phyloP scores from a whole-genome alignment of 2,329 filamentous ascomycete species.

The Pleurostoma richardsiae region DNA sequence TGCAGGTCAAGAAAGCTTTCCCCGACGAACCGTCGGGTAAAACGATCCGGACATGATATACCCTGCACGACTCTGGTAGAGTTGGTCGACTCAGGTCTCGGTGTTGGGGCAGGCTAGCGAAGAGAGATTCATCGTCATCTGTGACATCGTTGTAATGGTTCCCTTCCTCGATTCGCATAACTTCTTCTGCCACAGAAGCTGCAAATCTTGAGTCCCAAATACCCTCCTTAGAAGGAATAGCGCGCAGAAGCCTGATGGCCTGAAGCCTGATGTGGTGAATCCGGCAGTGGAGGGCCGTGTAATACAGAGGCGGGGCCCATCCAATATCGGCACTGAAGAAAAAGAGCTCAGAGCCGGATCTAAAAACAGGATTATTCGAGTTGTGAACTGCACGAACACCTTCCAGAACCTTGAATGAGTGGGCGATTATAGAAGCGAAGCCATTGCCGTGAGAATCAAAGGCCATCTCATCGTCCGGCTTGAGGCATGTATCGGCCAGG shows the following conservation, averaged over 20 bases:
- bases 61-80: conserved; percentile 1
- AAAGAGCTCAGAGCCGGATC: conserved; percentile 18
- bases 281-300: conserved; percentile 39
- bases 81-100: background rate
- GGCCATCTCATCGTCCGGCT: conserved; percentile 20
- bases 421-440: conserved; percentile 25
- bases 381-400: background rate
- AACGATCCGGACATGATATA: background rate
- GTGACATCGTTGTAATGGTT: background rate
- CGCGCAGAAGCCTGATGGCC: conserved; percentile 25
- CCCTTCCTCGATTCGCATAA: background rate
- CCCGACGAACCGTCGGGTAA: background rate
- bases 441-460: conserved; percentile 27
- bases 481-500: conserved; percentile 30
- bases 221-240: conserved; percentile 26
- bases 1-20: background rate
- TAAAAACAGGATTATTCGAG: conserved; percentile 2
- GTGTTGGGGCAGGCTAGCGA: background rate
- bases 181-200: background rate
- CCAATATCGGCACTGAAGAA: conserved; percentile 32
- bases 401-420: conserved; percentile 4
- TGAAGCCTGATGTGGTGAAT: conserved; percentile 30
- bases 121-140: background rate
- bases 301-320: conserved; percentile 39
- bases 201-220: conserved; percentile 28